Percentiles rank a stretch among this genome's conserved stretches.
Evolutionary conservation across 768 basidiomycete species (phyloP).

Genomic region (Kwoniella sp.): DNA sequence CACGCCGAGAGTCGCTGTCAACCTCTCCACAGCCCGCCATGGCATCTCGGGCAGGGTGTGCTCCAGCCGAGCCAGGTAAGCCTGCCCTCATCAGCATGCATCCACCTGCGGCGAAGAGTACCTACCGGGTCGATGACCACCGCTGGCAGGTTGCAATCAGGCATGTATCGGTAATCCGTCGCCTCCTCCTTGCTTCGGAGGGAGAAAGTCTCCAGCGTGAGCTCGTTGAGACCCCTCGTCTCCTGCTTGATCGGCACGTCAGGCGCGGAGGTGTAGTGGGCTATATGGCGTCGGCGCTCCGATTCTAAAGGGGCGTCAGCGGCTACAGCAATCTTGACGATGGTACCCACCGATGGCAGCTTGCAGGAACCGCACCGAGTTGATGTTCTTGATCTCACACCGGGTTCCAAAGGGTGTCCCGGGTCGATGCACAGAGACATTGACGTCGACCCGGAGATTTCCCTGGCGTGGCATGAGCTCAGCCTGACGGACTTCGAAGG

Average conservation of each 20-base stretch:
- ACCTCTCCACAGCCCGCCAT: slow-evolving; percentile 58
- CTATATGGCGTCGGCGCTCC: slow-evolving; percentile 76
- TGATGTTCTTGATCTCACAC: slow-evolving; percentile 95
- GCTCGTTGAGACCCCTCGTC: slow-evolving; percentile 84
- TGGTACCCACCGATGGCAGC: slow-evolving; percentile 67
- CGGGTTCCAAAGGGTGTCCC: slow-evolving; percentile 63
- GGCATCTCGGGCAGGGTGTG: slow-evolving; percentile 72
- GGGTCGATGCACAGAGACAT: slow-evolving; percentile 76
- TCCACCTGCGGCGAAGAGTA: no score
- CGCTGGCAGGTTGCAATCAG: slow-evolving; percentile 85
- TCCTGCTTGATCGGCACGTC: slow-evolving; percentile 67
- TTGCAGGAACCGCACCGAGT: slow-evolving; percentile 78
- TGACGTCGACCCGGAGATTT: slow-evolving; percentile 89
- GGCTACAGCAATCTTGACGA: no score
- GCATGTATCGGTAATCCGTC: slow-evolving; percentile 95
- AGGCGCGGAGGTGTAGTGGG: slow-evolving; percentile 48
- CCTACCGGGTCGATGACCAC: slow-evolving; percentile 51
- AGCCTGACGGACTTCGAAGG: not conserved
- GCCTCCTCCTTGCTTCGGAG: slow-evolving; percentile 88
- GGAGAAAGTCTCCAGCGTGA: slow-evolving; percentile 71
- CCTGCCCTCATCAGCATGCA: no score
- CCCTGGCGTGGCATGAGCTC: slow-evolving; percentile 57
- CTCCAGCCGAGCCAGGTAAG: slow-evolving; percentile 59
- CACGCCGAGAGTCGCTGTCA: slow-evolving; percentile 57
- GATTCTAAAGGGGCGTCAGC: slow-evolving; percentile 55